Conservation (phyloP, 106 monocot genomes). For the Phalaenopsis aphrodite region DNA sequence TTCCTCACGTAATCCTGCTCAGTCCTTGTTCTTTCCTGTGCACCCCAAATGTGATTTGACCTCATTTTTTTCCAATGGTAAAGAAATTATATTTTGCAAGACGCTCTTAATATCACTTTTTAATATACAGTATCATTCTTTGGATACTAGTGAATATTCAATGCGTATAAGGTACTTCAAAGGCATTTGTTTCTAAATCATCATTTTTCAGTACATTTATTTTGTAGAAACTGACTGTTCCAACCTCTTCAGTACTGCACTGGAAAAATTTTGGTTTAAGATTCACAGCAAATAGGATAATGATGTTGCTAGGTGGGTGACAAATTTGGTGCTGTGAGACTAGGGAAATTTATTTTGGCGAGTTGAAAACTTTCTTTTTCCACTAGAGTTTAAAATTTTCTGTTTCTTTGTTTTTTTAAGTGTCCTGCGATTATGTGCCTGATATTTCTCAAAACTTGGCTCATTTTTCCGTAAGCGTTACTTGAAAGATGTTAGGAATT, state of each 20-base stretch:
- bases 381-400: not conserved
- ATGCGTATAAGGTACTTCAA: not conserved
- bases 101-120: not conserved
- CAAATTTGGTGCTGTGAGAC: not conserved
- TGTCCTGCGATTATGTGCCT: not conserved
- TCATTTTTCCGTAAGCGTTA: not conserved
- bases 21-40: slow-evolving; percentile 1
- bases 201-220: not conserved
- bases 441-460: not conserved
- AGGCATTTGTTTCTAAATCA: not conserved
- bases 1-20: not conserved
- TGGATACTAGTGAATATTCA: not conserved
- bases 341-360: too few relatives aligned
- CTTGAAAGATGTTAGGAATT: not conserved
- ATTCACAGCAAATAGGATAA: not conserved
- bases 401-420: not conserved
- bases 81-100: not conserved
- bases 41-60: not conserved
- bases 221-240: not conserved
- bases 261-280: not conserved
- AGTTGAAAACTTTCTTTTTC: too few relatives aligned
- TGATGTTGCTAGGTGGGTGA: not conserved
- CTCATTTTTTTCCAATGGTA: not conserved
- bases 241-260: not conserved
- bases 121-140: not conserved